Percentiles rank a stretch among this genome's conserved stretches.
Evolutionary conservation across 805 yeast genomes (phyloP).

Genomic region (Cyberlindnera maritima): DNA sequence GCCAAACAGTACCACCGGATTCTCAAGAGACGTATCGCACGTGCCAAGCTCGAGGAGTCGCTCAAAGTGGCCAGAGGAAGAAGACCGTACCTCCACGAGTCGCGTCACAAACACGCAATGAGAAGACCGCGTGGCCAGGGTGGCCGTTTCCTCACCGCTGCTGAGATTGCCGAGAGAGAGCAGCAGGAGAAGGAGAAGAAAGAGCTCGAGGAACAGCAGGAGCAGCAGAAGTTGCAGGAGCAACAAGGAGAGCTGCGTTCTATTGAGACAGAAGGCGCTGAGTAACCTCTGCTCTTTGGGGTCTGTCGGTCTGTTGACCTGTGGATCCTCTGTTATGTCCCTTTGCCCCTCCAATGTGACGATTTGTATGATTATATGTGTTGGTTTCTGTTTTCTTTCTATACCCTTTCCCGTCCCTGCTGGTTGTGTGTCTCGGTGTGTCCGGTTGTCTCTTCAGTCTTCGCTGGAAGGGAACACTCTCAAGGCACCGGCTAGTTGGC

Average conservation of each 20-base stretch:
- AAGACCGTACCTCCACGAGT: slow-evolving; percentile 92
- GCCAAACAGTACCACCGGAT: slow-evolving; percentile 98
- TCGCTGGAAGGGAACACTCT: too few relatives aligned
- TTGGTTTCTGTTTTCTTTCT: too few relatives aligned
- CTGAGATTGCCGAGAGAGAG: slow-evolving; percentile 65
- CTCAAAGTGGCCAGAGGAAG: slow-evolving; percentile 86
- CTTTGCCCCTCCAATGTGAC: too few relatives aligned
- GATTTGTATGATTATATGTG: too few relatives aligned
- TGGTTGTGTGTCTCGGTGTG: too few relatives aligned
- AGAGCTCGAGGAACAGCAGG: slow-evolving; percentile 18
- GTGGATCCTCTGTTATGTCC: too few relatives aligned
- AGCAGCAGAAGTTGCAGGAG: slow-evolving; percentile 16
- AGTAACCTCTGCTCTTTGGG: too few relatives aligned
- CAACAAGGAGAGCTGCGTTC: slow-evolving; percentile 8
- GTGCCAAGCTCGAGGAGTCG: slow-evolving; percentile 89
- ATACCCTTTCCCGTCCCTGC: too few relatives aligned
- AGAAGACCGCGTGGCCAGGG: slow-evolving; percentile 99
- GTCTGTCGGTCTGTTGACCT: too few relatives aligned
- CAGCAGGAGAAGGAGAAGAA: slow-evolving; percentile 30
- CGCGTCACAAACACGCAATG: slow-evolving; percentile 99
- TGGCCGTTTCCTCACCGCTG: slow-evolving; percentile 94
- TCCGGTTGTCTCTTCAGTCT: too few relatives aligned
- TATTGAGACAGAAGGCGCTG: background rate
- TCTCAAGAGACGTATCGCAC: slow-evolving; percentile 85
- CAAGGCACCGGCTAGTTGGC: background rate